phyloP scores from a whole-genome alignment of 2,329 filamentous ascomycete species.

The Paecilomyces sp. region DNA sequence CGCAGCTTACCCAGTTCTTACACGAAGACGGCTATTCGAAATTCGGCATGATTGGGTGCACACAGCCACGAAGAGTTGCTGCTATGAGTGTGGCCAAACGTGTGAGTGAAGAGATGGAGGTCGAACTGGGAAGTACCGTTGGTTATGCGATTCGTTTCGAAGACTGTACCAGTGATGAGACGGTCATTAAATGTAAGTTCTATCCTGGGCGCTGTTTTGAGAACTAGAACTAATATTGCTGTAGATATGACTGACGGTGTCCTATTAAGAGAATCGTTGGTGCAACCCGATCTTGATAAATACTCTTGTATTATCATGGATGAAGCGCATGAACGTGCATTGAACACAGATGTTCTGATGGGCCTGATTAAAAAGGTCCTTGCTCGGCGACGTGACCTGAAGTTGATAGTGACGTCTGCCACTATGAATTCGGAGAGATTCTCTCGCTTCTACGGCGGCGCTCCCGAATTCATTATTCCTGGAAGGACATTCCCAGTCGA shows the following conservation, averaged over 20 bases:
- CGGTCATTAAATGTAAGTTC: conserved; percentile 72
- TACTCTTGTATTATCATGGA: conserved; percentile 99
- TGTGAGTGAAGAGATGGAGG: conserved; percentile 97
- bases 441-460: conserved; percentile 90
- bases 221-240: conserved; percentile 8
- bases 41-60: conserved; percentile 87
- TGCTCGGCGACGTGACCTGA: conserved; percentile 79
- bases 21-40: conserved; percentile 91
- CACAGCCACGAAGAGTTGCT: conserved; percentile 89
- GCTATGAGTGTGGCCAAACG: conserved; percentile 99
- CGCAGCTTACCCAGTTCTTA: conserved; percentile 91
- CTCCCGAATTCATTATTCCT: conserved; percentile 93
- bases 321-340: conserved; percentile 90
- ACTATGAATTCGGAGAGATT: conserved; percentile 98
- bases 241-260: conserved; percentile 94
- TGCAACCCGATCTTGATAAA: conserved; percentile 84
- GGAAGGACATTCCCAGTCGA: conserved; percentile 96
- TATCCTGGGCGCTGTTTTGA: background rate
- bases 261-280: conserved; percentile 82
- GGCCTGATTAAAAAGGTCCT: conserved; percentile 96
- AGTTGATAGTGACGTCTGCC: conserved; percentile 94
- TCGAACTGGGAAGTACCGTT: conserved; percentile 76
- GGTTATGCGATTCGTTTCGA: conserved; percentile 98
- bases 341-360: conserved; percentile 97
- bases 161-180: conserved; percentile 93